These are phyloP conservation scores for Keithomyces neogunnii DNA, from an alignment of 2,329 filamentous ascomycete genomes.

Conservation along the genomic window DNA sequence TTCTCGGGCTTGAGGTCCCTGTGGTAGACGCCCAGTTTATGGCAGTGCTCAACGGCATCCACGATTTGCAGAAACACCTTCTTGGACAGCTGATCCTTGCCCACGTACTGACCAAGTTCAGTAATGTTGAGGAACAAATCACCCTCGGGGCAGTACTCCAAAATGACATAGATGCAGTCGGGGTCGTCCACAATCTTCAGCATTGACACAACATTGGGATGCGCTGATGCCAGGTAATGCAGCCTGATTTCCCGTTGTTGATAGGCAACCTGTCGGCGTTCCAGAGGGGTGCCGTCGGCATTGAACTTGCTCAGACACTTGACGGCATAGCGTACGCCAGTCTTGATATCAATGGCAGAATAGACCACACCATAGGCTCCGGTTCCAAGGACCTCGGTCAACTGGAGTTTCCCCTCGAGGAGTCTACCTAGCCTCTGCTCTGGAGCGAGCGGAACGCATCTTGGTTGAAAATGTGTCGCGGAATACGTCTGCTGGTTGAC, in stretches of 20 bases:
- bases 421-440: conserved; percentile 82
- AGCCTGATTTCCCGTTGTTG: conserved; percentile 89
- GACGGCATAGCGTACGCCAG: conserved; percentile 78
- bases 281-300: conserved; percentile 59
- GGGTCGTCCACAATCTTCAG: conserved; percentile 84
- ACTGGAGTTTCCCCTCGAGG: conserved; percentile 72
- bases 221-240: conserved; percentile 80
- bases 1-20: conserved; percentile 98
- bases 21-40: conserved; percentile 89
- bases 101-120: conserved; percentile 84
- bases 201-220: conserved; percentile 90
- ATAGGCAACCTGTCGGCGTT: conserved; percentile 78
- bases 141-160: conserved; percentile 95
- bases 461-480: conserved; percentile 31
- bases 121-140: conserved; percentile 98
- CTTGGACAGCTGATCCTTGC: conserved; percentile 82
- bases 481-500: conserved; percentile 26
- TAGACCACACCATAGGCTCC: conserved; percentile 98
- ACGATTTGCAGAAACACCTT: conserved; percentile 88
- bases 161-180: conserved; percentile 91
- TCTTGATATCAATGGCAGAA: conserved; percentile 75
- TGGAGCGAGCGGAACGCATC: conserved; percentile 53
- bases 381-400: conserved; percentile 79
- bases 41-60: conserved; percentile 94
- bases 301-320: conserved; percentile 95